Base-by-base conservation (phyloP, 441 rosid species). In the Sinapis alba region DNA sequence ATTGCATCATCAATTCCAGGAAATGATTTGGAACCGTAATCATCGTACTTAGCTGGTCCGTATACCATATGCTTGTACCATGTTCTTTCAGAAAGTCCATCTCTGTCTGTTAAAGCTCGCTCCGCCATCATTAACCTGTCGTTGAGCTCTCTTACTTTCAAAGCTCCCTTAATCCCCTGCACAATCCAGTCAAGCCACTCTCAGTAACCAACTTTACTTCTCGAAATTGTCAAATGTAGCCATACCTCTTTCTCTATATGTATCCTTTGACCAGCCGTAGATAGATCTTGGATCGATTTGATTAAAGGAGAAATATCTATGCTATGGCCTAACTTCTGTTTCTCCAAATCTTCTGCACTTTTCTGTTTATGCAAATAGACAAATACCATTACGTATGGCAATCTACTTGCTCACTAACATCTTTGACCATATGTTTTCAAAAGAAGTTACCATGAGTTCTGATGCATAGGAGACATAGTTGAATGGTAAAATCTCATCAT, bases 51-150 rank as follows among this genome's bases (percentile, higher is more conserved):
- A 13, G 91, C 78, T 27, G 96, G 93, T 26, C 86, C 96, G 67
- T 88, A 90, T 71, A 94, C 92, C 88, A 94, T 76, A 79, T 94
- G 97, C 84, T 92, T 94, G 78, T 83, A 82, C 98, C 98, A 94
- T 62, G 87, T 47, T 69, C 88, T 82, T 41, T 77, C 86, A 5
- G 78, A 34, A 72, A 94, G 97, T 76, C 98, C 97, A 74, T 94
- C 90, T 66, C 65, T 62, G 67, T 94, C 92, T 28, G 97, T 88
- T 69, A 94, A 89, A 72, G 92, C 95, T 73, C 92, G 61, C 72
- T 92, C 97, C 12, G 91, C 87, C 94, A 92, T 88, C 97, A 92
- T 86, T 77, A 94, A 80, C 73, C 92, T 84, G 78, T 94, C 98
- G 38, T 94, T 89, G 18, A 94, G 71, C 78, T 87, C 93, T 82